Conservation (phyloP, 805 yeast genomes). For the Candida insectorum region DNA sequence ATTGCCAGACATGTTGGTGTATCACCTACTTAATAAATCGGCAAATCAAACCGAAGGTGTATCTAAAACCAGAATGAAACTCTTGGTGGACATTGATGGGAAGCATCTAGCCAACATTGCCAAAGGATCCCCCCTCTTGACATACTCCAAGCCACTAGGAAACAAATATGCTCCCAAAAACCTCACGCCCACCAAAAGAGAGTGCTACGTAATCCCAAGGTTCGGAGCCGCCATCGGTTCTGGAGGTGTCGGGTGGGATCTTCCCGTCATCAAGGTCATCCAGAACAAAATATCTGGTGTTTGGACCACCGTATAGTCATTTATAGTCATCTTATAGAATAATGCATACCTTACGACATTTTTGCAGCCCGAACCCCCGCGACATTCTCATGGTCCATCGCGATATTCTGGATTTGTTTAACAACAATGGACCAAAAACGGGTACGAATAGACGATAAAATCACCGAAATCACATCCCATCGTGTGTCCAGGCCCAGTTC, state of each 20-base stretch:
- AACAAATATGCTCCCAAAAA: conserved; percentile 83
- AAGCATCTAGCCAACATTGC: conserved; percentile 77
- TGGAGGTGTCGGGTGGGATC: conserved; percentile 90
- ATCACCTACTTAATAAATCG: conserved; percentile 60
- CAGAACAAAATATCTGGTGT: conserved; percentile 65
- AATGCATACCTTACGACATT: too few relatives aligned
- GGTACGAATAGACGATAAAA: conserved; percentile 12
- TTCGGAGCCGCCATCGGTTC: conserved; percentile 80
- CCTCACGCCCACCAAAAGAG: conserved; percentile 63
- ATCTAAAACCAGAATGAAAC: conserved; percentile 59
- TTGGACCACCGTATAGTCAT: conserved; percentile 49
- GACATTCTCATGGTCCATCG: too few relatives aligned
- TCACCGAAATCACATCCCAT: conserved; percentile 9
- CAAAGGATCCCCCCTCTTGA: conserved; percentile 63
- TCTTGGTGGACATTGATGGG: conserved; percentile 73
- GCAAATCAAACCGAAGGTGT: conserved; percentile 34
- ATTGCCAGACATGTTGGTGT: conserved; percentile 72
- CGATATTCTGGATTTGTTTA: neutral
- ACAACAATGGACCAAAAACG: conserved; percentile 5
- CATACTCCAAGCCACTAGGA: conserved; percentile 89
- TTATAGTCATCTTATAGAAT: too few relatives aligned
- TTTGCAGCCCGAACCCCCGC: too few relatives aligned
- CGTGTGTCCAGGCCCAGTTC: conserved; percentile 3
- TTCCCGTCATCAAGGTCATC: conserved; percentile 70
- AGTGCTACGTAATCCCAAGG: conserved; percentile 87